These are phyloP conservation scores for Xerocomus minutiporus DNA, from an alignment of 1,284 basidiomycete species.

Conservation along the genomic window DNA sequence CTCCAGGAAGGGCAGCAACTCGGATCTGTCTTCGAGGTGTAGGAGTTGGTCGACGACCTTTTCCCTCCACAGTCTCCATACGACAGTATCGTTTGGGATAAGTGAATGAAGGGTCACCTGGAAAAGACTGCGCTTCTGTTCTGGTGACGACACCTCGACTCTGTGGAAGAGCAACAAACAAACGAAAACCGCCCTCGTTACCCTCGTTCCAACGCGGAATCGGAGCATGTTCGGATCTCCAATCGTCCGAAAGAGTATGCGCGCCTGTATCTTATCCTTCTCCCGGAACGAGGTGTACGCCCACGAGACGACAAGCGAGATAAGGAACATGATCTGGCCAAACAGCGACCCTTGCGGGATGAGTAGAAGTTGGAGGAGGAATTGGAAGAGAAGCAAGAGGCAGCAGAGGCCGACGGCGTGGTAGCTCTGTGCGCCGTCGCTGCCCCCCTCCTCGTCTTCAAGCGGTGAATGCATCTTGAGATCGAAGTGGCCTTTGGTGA, in stretches of 20 bases:
- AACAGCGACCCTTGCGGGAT: no score
- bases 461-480: no score
- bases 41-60: background rate
- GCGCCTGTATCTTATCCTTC: background rate
- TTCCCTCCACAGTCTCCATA: background rate
- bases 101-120: background rate
- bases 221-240: background rate
- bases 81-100: background rate
- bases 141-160: background rate
- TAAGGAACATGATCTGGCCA: background rate
- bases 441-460: no score
- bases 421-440: no score
- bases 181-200: background rate
- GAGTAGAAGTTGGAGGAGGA: no score
- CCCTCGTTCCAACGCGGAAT: background rate
- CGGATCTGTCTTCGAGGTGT: background rate
- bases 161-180: background rate
- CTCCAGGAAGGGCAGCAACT: no score
- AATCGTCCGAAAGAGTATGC: background rate
- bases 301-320: constrained; percentile 25
- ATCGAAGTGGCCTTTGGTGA: no score
- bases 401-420: no score
- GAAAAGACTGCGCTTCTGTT: background rate
- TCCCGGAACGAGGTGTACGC: constrained; percentile 15
- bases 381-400: no score